These are phyloP conservation scores for Delonix regia DNA, from an alignment of 306 rosid genomes.

Conservation along the genomic window DNA sequence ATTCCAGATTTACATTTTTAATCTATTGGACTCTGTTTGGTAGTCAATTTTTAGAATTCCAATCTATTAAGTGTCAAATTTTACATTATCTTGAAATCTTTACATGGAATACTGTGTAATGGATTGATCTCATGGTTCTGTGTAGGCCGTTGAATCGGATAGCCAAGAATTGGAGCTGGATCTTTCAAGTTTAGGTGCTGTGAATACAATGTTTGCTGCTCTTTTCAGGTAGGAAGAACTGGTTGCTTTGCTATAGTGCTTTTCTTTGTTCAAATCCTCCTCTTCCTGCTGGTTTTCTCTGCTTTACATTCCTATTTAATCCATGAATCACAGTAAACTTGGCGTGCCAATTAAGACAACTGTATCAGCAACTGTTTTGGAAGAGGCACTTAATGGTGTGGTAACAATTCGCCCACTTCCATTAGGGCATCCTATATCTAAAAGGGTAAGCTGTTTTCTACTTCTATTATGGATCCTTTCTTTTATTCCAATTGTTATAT, in stretches of 20 bases:
- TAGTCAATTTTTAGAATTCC: conserved; percentile 6
- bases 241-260: conserved; percentile 12
- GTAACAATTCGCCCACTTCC: conserved; percentile 72
- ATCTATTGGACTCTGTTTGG: conserved; percentile 4
- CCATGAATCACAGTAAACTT: conserved; percentile 70
- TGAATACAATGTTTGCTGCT: conserved; percentile 99
- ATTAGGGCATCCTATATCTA: conserved; percentile 65
- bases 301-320: conserved; percentile 24
- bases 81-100: not conserved
- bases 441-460: conserved; percentile 57
- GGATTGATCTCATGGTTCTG: conserved; percentile 35
- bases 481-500: conserved; percentile 11
- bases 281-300: conserved; percentile 12
- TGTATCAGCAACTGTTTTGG: conserved; percentile 89
- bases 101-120: conserved; percentile 7
- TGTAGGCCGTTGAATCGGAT: conserved; percentile 91
- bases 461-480: conserved; percentile 2
- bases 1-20: conserved; percentile 26
- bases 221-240: conserved; percentile 72
- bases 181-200: conserved; percentile 97
- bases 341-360: conserved; percentile 99
- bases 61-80: not conserved
- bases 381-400: conserved; percentile 88
- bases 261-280: not conserved
- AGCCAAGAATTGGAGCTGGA: conserved; percentile 96